These are phyloP conservation scores for Coniochaeta sp. DNA, from an alignment of 2,329 filamentous ascomycete species.

Conservation along the genomic window DNA sequence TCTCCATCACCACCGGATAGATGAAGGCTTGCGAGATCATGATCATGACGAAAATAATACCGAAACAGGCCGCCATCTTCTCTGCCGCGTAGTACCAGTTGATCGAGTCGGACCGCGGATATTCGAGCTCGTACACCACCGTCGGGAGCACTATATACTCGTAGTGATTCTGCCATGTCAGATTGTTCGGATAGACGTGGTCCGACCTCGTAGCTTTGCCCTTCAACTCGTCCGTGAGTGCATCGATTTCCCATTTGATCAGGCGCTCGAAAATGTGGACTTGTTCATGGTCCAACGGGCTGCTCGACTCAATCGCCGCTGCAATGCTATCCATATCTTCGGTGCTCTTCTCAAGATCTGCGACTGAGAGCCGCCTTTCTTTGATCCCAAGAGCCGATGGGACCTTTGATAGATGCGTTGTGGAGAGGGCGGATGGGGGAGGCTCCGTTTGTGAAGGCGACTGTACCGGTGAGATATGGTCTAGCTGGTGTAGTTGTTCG, in stretches of 20 bases:
- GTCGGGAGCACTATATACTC: conserved; percentile 72
- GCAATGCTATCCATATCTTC: conserved; percentile 53
- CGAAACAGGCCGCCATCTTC: conserved; percentile 62
- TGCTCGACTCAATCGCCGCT: conserved; percentile 50
- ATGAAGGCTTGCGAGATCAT: conserved; percentile 70
- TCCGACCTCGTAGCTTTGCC: conserved; percentile 47
- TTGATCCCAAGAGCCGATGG: conserved; percentile 32
- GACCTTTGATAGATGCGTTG: conserved; percentile 32
- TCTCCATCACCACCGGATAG: conserved; percentile 65
- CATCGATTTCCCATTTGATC: conserved; percentile 59
- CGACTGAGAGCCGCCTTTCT: conserved; percentile 33
- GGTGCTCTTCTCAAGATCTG: conserved; percentile 8
- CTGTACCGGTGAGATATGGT: conserved; percentile 38
- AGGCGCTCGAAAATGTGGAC: conserved; percentile 56
- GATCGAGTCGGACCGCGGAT: conserved; percentile 59
- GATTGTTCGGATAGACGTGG: conserved; percentile 59
- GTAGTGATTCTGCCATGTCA: conserved; percentile 57
- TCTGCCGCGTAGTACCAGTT: conserved; percentile 71
- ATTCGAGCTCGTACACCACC: conserved; percentile 71
- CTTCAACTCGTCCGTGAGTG: conserved; percentile 55
- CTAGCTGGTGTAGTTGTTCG: conserved; percentile 47
- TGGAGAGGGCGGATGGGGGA: conserved; percentile 31
- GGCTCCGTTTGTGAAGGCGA: conserved; percentile 34
- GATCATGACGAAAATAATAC: conserved; percentile 71
- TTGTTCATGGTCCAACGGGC: conserved; percentile 54